phyloP scores from a whole-genome alignment of 2,329 filamentous ascomycete genomes.

The Nothomitra cinnamomea region DNA sequence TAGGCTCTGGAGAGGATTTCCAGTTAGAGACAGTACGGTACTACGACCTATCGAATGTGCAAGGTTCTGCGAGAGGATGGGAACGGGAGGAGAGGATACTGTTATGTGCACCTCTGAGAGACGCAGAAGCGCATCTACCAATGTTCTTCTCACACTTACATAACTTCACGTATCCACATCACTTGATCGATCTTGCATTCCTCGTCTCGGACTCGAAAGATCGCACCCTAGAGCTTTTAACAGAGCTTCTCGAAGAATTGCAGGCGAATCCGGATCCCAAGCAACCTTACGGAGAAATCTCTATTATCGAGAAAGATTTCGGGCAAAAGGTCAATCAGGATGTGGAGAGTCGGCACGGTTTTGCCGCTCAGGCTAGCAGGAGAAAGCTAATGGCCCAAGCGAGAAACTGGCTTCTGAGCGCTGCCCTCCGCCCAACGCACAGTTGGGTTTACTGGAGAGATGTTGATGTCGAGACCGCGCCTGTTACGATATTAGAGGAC shows the following conservation, averaged over 20 bases:
- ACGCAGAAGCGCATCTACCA: conserved; percentile 75
- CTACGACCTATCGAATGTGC: conserved; percentile 83
- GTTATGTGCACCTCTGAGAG: conserved; percentile 82
- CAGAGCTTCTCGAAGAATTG: conserved; percentile 56
- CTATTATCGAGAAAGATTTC: conserved; percentile 97
- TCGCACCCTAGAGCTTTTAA: conserved; percentile 60
- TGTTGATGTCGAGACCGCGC: conserved; percentile 93
- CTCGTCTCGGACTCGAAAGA: conserved; percentile 96
- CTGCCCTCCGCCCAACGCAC: conserved; percentile 81
- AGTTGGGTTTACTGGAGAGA: conserved; percentile 99
- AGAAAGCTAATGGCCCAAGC: conserved; percentile 97
- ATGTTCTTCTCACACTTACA: conserved; percentile 99
- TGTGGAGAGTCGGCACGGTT: conserved; percentile 92
- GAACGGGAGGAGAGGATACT: conserved; percentile 90
- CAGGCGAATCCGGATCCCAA: conserved; percentile 65
- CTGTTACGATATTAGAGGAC: conserved; percentile 91
- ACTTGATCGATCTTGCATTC: conserved; percentile 90
- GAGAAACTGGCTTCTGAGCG: conserved; percentile 89
- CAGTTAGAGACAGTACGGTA: conserved; percentile 92
- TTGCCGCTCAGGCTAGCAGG: conserved; percentile 83
- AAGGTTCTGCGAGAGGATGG: conserved; percentile 86
- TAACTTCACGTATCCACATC: conserved; percentile 94
- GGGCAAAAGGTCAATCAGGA: conserved; percentile 96
- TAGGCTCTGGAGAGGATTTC: conserved; percentile 49
- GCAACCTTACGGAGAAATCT: conserved; percentile 86